Evolutionary conservation across 2,329 filamentous ascomycete species (phyloP), one percentile per base, ranked within the genome.

Genomic region (Rosellinia necatrix): DNA sequence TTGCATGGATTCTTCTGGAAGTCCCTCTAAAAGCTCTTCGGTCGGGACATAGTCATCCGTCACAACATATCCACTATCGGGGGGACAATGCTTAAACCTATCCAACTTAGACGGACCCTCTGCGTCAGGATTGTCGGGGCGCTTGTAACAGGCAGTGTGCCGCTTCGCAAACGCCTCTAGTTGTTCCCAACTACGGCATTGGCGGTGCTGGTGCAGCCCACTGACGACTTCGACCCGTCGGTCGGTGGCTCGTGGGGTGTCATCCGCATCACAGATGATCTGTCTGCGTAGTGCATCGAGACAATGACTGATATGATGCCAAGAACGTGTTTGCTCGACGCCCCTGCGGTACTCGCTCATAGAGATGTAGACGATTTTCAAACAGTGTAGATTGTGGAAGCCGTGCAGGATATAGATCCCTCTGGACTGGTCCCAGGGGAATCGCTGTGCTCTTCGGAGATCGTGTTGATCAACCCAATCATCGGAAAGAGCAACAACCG

Each of bases 251-350:
- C 64, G 62, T 6, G 68, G 68, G 13, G 67, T 69, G 47, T 71
- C 70, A 44, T 71, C 69, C 3, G 69, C 69, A 42, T 69, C 49
- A 56, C 70, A 71, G 2, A 70, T 48, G 48, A 70, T 60, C 49
- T 71, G 63, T 7, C 65, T 40, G 7, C 69, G 66, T n/a, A 71
- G 50, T 6, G 50, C 51, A 41, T 70, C 64, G 3, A 71, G 43
- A 41, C 69, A 72, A 49, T 71, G 70, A 12, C 44, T 56, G 30
- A 63, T 34, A 32, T 63, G 37, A 40, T 40, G 60, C 50, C 48
- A 58, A 1, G 46, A 49, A 4, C 52, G 58, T 2, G 60, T 41
- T 22, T 63, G 60, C 3, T 52, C 27, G 1, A 22, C 9, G 1
- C 60, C 58, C 1, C 52, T 55, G 2, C 53, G 19, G 38, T 62